These are phyloP conservation scores for Metarhizium sp. DNA, from an alignment of 2,329 filamentous ascomycete species.

Conservation along the genomic window DNA sequence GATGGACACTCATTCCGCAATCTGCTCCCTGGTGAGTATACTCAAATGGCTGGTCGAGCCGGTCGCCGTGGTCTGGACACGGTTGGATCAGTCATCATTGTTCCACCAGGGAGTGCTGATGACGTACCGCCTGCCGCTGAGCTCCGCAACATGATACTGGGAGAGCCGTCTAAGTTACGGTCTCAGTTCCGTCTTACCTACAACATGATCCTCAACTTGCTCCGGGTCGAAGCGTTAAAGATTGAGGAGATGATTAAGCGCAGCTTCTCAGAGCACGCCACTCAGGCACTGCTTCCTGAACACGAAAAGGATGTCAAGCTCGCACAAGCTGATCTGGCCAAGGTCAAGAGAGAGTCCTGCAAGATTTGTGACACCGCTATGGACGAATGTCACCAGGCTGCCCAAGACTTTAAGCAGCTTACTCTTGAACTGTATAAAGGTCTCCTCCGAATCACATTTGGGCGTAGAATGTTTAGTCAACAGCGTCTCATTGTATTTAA, in stretches of 20 bases:
- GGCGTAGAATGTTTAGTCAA: conserved; percentile 66
- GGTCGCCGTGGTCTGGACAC: conserved; percentile 87
- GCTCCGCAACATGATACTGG: conserved; percentile 87
- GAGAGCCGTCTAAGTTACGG: conserved; percentile 86
- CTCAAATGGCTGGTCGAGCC: conserved; percentile 94
- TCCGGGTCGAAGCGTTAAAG: conserved; percentile 91
- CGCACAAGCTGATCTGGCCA: conserved; percentile 83
- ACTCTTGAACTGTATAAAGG: conserved; percentile 72
- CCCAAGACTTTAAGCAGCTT: conserved; percentile 70
- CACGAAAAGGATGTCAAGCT: conserved; percentile 91
- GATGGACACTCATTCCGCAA: conserved; percentile 90
- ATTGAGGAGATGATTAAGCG: conserved; percentile 99
- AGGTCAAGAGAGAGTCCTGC: conserved; percentile 80
- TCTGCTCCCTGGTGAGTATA: conserved; percentile 89
- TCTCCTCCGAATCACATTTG: conserved; percentile 70
- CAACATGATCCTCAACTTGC: conserved; percentile 96
- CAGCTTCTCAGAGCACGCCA: conserved; percentile 96
- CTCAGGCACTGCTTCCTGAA: conserved; percentile 85
- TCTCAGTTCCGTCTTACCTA: conserved; percentile 97
- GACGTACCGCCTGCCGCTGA: conserved; percentile 81
- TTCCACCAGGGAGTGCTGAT: conserved; percentile 66
- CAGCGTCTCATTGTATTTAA: conserved; percentile 78
- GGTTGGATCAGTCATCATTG: conserved; percentile 90
- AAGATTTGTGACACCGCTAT: conserved; percentile 72
- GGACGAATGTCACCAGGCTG: conserved; percentile 70